Percentiles rank a stretch among this genome's conserved stretches.
Evolutionary conservation across 768 basidiomycete species (phyloP).

Genomic region (Plicaturopsis crispa): DNA sequence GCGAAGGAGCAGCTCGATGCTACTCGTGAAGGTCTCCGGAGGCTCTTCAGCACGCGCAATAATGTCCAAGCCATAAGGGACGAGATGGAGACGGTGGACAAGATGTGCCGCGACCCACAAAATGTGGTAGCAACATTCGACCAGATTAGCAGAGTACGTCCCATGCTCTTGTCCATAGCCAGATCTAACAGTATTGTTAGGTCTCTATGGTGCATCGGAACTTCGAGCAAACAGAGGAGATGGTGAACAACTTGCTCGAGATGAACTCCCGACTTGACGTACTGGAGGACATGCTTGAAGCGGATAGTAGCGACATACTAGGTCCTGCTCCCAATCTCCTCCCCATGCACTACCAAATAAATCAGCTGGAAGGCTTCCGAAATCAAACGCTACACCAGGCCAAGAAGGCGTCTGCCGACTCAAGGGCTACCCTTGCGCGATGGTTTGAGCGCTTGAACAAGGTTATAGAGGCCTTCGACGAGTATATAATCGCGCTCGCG

Average conservation of each 20-base stretch:
- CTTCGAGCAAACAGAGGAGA: slow-evolving; percentile 91
- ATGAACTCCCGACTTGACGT: slow-evolving; percentile 82
- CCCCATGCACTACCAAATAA: slow-evolving; percentile 84
- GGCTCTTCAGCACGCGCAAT: slow-evolving; percentile 66
- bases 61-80: slow-evolving; percentile 81
- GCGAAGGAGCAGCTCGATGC: slow-evolving; percentile 91
- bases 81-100: slow-evolving; percentile 77
- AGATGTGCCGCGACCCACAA: slow-evolving; percentile 66
- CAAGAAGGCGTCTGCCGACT: slow-evolving; percentile 66
- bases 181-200: slow-evolving; percentile 29
- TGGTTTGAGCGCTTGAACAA: slow-evolving; percentile 84
- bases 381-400: slow-evolving; percentile 95
- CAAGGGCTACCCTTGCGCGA: slow-evolving; percentile 59
- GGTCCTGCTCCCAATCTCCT: slow-evolving; percentile 88
- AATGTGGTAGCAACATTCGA: slow-evolving; percentile 82
- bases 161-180: neutral
- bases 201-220: slow-evolving; percentile 95
- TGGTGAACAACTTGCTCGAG: slow-evolving; percentile 88
- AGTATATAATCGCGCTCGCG: slow-evolving; percentile 73
- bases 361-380: slow-evolving; percentile 86
- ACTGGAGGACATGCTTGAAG: slow-evolving; percentile 69
- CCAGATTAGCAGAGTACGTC: slow-evolving; percentile 86
- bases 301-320: slow-evolving; percentile 69
- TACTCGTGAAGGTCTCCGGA: slow-evolving; percentile 81
- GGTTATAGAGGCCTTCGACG: slow-evolving; percentile 77